Conservation (phyloP, 306 rosid genomes). For the Rubus parviflorus region DNA sequence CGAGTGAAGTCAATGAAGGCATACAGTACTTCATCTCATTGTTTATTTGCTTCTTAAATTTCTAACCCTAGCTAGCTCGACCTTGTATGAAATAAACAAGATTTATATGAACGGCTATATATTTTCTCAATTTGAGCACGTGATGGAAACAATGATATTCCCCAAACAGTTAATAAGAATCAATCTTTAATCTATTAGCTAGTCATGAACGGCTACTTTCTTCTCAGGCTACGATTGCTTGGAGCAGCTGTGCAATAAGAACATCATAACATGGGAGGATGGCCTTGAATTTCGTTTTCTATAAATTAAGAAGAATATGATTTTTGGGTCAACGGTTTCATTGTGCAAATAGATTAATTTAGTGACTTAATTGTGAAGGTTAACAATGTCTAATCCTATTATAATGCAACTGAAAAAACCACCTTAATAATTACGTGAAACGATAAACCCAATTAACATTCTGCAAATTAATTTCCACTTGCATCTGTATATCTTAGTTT, state of each 20-base stretch:
- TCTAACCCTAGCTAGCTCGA: not conserved
- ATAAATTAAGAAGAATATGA: not conserved
- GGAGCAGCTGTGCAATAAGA: not conserved
- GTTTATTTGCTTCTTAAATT: not conserved
- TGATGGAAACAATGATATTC: slow-evolving; percentile 36
- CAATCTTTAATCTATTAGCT: not conserved
- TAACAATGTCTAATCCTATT: not conserved
- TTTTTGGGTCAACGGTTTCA: slow-evolving; percentile 38
- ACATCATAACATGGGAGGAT: slow-evolving; percentile 42
- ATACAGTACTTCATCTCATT: not conserved
- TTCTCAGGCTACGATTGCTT: not conserved
- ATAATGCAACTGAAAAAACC: slow-evolving; percentile 5
- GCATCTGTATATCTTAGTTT: not conserved
- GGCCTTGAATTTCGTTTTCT: slow-evolving; percentile 38
- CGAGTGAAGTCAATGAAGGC: too few relatives aligned
- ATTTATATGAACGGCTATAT: slow-evolving; percentile 39
- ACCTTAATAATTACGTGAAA: not conserved
- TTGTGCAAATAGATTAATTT: not conserved
- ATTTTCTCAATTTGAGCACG: slow-evolving; percentile 40
- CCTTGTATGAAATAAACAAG: not conserved
- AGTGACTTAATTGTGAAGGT: slow-evolving; percentile 1
- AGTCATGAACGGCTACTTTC: slow-evolving; percentile 11
- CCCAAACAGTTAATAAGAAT: slow-evolving; percentile 4
- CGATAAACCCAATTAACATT: not conserved
- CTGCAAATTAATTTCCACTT: not conserved